Percentiles rank a stretch among this genome's conserved stretches.
Conservation (phyloP, 2,329 filamentous ascomycete species). For the Penicillium brasilianum region DNA sequence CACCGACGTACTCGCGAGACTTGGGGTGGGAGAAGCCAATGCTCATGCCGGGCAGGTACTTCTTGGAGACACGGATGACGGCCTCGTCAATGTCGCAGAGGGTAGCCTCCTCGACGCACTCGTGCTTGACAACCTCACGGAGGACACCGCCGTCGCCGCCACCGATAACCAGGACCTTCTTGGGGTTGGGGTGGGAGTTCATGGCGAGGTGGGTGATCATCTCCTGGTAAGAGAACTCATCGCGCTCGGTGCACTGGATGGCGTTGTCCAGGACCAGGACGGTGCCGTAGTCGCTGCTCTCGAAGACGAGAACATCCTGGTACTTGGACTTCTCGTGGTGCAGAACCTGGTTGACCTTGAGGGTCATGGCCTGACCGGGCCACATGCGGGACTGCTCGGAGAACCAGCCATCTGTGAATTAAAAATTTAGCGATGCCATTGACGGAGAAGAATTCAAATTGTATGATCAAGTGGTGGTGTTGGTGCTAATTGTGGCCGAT, state of each 20-base stretch:
- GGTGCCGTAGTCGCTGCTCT: slow-evolving; percentile 95
- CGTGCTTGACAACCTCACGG: slow-evolving; percentile 98
- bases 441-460: not conserved
- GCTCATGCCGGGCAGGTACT: slow-evolving; percentile 94
- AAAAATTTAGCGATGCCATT: not conserved
- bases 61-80: slow-evolving; percentile 96
- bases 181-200: slow-evolving; percentile 97
- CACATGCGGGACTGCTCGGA: slow-evolving; percentile 98
- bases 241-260: slow-evolving; percentile 97
- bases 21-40: slow-evolving; percentile 93
- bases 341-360: slow-evolving; percentile 95
- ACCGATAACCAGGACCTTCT: slow-evolving; percentile 97
- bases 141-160: slow-evolving; percentile 97
- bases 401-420: slow-evolving; percentile 92
- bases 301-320: slow-evolving; percentile 98
- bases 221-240: slow-evolving; percentile 99
- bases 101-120: slow-evolving; percentile 91
- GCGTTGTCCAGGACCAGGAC: slow-evolving; percentile 98
- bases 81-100: slow-evolving; percentile 99
- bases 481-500: slow-evolving; percentile 7
- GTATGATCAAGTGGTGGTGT: slow-evolving; percentile 8
- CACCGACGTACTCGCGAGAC: slow-evolving; percentile 88
- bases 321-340: slow-evolving; percentile 99
- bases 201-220: slow-evolving; percentile 99
- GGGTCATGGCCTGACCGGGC: slow-evolving; percentile 98